Percentiles rank a stretch among this genome's conserved stretches.
Evolutionary conservation across 192 early-diverging fungal genomes (phyloP).

Genomic region (Chytriomyces sp.): DNA sequence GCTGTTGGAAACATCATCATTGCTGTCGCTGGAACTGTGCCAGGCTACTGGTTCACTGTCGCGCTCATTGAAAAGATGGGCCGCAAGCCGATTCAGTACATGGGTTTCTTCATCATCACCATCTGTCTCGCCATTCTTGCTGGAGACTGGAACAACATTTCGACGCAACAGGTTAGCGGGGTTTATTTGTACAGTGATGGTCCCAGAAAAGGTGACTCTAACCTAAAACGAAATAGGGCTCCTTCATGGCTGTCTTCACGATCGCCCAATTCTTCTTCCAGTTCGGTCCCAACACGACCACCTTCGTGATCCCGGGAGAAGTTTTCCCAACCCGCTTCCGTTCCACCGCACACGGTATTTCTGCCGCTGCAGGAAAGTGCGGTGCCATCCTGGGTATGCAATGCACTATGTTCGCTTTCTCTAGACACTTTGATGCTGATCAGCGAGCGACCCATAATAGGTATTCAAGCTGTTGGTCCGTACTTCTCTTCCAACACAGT

Average conservation of each 20-base stretch:
- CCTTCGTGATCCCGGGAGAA: no score
- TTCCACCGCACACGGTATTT: constrained; percentile 78
- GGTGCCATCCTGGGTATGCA: constrained; percentile 73
- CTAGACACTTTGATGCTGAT: no score
- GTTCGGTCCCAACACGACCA: no score
- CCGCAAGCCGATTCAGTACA: constrained; percentile 88
- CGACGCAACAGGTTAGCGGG: constrained; percentile 13
- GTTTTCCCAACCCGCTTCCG: no score
- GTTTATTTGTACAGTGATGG: no score
- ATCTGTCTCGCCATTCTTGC: constrained; percentile 67
- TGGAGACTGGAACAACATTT: constrained; percentile 32
- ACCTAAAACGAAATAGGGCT: no score
- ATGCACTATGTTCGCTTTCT: no score
- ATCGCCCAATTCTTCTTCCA: no score
- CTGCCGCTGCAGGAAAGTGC: constrained; percentile 75
- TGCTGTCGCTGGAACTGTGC: constrained; percentile 65
- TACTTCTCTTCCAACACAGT: constrained; percentile 28
- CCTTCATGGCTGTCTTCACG: constrained; percentile 56
- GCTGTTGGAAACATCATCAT: constrained; percentile 91
- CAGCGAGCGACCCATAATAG: no score
- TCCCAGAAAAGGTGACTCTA: no score
- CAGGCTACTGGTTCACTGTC: constrained; percentile 96
- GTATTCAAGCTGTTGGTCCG: constrained; percentile 48
- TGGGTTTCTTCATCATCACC: constrained; percentile 80
- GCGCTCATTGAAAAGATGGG: constrained; percentile 85